These are phyloP conservation scores for Neurospora cerealis DNA, from an alignment of 495 filamentous ascomycete species.

Conservation along the genomic window DNA sequence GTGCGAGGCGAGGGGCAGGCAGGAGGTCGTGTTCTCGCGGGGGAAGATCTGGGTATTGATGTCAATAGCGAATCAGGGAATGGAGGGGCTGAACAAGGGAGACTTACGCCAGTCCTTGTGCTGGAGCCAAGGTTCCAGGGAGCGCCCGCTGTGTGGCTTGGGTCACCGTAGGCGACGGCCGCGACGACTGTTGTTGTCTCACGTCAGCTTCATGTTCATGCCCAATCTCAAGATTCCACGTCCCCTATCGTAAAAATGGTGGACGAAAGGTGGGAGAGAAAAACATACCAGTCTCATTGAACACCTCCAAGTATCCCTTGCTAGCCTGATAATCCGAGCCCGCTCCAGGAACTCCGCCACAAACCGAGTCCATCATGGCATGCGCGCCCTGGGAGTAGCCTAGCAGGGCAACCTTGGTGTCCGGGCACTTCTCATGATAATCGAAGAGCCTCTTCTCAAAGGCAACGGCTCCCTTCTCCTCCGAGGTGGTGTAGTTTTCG, in stretches of 20 bases:
- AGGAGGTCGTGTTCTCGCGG: slow-evolving; percentile 6
- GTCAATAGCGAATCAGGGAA: background rate
- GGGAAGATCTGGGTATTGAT: slow-evolving; percentile 9
- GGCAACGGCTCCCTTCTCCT: slow-evolving; percentile 7
- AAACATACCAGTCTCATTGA: background rate
- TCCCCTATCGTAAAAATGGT: background rate
- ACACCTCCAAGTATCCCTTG: background rate
- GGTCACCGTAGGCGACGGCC: slow-evolving; percentile 14
- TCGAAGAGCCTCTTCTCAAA: slow-evolving; percentile 10
- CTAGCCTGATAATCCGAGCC: background rate
- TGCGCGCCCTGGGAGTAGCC: slow-evolving; percentile 20
- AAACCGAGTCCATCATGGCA: slow-evolving; percentile 4
- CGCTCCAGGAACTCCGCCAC: background rate
- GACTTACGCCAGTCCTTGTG: slow-evolving; percentile 9
- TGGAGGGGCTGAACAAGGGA: background rate
- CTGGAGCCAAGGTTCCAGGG: slow-evolving; percentile 15
- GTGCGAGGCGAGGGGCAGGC: slow-evolving; percentile 4
- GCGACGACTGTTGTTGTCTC: slow-evolving; percentile 15
- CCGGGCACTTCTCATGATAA: slow-evolving; percentile 12
- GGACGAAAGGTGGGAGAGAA: background rate
- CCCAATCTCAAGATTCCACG: background rate
- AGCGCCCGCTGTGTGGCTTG: slow-evolving; percentile 4
- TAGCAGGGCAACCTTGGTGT: slow-evolving; percentile 17
- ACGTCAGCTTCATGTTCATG: background rate
- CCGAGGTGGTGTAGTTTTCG: slow-evolving; percentile 5